Conservation (phyloP, 2,329 filamentous ascomycete species). For the Penicillium sp. region DNA sequence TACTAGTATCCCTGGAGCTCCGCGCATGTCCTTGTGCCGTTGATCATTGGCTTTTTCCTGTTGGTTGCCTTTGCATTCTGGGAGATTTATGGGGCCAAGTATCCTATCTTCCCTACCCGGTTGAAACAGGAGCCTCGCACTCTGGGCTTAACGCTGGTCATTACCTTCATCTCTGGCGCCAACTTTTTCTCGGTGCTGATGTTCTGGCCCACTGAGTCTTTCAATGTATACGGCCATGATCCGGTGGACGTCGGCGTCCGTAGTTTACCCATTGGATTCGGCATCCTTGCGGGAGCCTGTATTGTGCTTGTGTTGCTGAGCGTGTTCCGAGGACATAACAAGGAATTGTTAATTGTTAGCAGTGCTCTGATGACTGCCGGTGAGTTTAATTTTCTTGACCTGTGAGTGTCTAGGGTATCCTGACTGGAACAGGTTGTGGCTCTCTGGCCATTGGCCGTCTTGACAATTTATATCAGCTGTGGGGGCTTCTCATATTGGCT, state of each 20-base stretch:
- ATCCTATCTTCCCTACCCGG: constrained; percentile 47
- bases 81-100: constrained; percentile 48
- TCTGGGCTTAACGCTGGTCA: constrained; percentile 53
- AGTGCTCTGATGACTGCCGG: constrained; percentile 64
- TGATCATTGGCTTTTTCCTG: constrained; percentile 46
- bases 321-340: constrained; percentile 57
- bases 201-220: constrained; percentile 64
- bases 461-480: constrained; percentile 56
- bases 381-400: constrained; percentile 18
- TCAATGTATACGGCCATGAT: constrained; percentile 65
- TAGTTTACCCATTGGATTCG: constrained; percentile 62
- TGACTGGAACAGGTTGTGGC: constrained; percentile 46
- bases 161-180: constrained; percentile 59
- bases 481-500: constrained; percentile 59
- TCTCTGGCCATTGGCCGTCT: constrained; percentile 50
- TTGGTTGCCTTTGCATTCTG: constrained; percentile 47
- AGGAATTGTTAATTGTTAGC: constrained; percentile 58
- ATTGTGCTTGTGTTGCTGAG: constrained; percentile 59
- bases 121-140: constrained; percentile 51
- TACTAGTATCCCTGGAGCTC: constrained; percentile 44
- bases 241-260: constrained; percentile 63
- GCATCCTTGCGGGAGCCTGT: constrained; percentile 60
- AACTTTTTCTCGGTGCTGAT: constrained; percentile 57
- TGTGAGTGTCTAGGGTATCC: neutral
- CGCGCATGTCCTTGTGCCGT: constrained; percentile 47